Evolutionary conservation across 2,329 filamentous ascomycete species (phyloP), one percentile per base, ranked within the genome.

Genomic region (Corinectria fuckeliana): DNA sequence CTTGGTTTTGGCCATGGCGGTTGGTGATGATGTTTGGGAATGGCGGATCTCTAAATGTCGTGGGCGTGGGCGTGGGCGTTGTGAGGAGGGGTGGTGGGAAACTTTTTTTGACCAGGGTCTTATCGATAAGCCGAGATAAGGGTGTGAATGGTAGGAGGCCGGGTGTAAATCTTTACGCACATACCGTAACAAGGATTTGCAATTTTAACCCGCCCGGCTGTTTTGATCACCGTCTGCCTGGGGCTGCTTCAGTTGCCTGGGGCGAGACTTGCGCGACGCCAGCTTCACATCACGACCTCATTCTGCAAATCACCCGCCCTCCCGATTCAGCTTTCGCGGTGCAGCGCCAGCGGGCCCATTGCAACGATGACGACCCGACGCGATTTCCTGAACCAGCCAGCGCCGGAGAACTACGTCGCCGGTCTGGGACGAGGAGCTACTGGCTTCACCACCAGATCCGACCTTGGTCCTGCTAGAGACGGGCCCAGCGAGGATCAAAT

Each of bases 401-500:
- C 91, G 55, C 91, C 91, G 11, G 91, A 93, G 71, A 94, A 93
- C 77, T 94, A 94, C 73, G 94, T 99, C 64, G 95, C 95, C 65
- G 95, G 95, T 85, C 88, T 99, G 64, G 95, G 95, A 78, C 91
- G 96, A 84, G 95, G 95, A 79, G 96, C 96, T 20, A 99, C 95
- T 7, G 95, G 96, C 61, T 99, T 99, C 80, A 98, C 95, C 14
- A 99, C 95, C 38, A 88, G 96, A 71, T 98, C 94, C 57, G 95
- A 99, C 84, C 83, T 99, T 58, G 95, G 96, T 58, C 95, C 96
- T 50, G 94, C 94, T 59, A 87, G 94, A 71, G 94, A 97, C 80
- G 95, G 95, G 14, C 95, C 95, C 48, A 97, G 91, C 61, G 94
- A 97, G 71, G 95, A 99, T 75, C 94, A 98, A 79, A 97, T 99